These are phyloP conservation scores for Pleurotus salmoneostramineus DNA, from an alignment of 768 basidiomycete species.

Conservation along the genomic window DNA sequence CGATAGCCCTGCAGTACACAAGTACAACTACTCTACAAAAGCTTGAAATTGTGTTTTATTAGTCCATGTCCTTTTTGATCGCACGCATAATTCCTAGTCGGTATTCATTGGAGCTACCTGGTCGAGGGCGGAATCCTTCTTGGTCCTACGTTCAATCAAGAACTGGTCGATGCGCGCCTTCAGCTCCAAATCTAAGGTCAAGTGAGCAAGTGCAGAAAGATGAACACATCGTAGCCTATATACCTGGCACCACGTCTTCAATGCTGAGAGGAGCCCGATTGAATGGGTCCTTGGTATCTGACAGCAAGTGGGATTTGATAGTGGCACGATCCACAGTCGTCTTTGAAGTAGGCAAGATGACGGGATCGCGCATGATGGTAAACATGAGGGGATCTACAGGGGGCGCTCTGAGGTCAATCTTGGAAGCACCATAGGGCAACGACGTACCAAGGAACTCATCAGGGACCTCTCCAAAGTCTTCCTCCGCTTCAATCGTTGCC, in stretches of 20 bases:
- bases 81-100: not conserved
- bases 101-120: not conserved
- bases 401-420: conserved; percentile 8
- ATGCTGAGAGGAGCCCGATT: conserved; percentile 81
- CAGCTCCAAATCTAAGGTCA: conserved; percentile 53
- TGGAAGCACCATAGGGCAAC: conserved; percentile 7
- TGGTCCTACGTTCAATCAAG: conserved; percentile 51
- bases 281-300: conserved; percentile 92
- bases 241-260: conserved; percentile 77
- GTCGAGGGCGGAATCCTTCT: conserved; percentile 26
- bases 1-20: conserved; percentile 21
- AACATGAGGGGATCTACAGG: conserved; percentile 80
- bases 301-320: conserved; percentile 92
- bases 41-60: not conserved
- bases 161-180: conserved; percentile 74
- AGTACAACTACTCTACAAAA: not conserved
- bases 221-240: conserved; percentile 17
- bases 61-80: not conserved
- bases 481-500: conserved; percentile 79
- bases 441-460: conserved; percentile 89
- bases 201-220: conserved; percentile 9
- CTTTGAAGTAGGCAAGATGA: conserved; percentile 80
- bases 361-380: conserved; percentile 94
- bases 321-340: conserved; percentile 82
- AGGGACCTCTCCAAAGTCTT: conserved; percentile 88